Evolutionary conservation across 768 basidiomycete species (phyloP).

Genomic region (Kwoniella shandongensis): DNA sequence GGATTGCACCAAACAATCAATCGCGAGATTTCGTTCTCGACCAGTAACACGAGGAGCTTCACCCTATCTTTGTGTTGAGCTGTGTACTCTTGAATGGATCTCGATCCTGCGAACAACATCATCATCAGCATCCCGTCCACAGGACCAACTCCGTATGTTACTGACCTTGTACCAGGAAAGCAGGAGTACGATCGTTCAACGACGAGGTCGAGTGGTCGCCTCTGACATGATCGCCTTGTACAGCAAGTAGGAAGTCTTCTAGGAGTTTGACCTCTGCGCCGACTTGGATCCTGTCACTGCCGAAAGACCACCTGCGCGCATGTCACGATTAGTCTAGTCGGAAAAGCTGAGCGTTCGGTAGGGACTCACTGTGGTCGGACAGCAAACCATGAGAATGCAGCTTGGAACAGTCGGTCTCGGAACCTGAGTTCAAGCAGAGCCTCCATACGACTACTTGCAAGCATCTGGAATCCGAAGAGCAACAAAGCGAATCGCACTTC

Average conservation of each 20-base stretch:
- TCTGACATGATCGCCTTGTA: slow-evolving; percentile 72
- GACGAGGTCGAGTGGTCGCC: slow-evolving; percentile 54
- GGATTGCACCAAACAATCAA: slow-evolving; percentile 90
- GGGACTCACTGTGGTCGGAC: slow-evolving; percentile 81
- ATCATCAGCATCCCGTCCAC: slow-evolving; percentile 1
- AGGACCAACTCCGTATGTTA: not conserved
- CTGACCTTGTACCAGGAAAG: slow-evolving; percentile 47
- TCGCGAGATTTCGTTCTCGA: slow-evolving; percentile 86
- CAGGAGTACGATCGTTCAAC: slow-evolving; percentile 36
- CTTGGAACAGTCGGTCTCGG: slow-evolving; percentile 71
- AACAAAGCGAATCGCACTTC: slow-evolving; percentile 88
- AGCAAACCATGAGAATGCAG: slow-evolving; percentile 91
- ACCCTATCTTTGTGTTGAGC: slow-evolving; percentile 67
- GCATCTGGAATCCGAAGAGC: slow-evolving; percentile 85
- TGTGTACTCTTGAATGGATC: slow-evolving; percentile 59
- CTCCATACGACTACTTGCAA: slow-evolving; percentile 85
- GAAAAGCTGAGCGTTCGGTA: not conserved
- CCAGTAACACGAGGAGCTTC: slow-evolving; percentile 73
- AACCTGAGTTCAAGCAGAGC: slow-evolving; percentile 72
- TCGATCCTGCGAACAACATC: slow-evolving; percentile 25
- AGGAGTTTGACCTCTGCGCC: slow-evolving; percentile 84
- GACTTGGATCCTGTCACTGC: slow-evolving; percentile 87
- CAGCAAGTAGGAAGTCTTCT: slow-evolving; percentile 74
- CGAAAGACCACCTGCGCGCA: slow-evolving; percentile 80
- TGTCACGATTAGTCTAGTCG: not conserved